These are phyloP conservation scores for Auxenochlorella protothecoides DNA, from an alignment of 139 green algal species.

Conservation along the genomic window DNA sequence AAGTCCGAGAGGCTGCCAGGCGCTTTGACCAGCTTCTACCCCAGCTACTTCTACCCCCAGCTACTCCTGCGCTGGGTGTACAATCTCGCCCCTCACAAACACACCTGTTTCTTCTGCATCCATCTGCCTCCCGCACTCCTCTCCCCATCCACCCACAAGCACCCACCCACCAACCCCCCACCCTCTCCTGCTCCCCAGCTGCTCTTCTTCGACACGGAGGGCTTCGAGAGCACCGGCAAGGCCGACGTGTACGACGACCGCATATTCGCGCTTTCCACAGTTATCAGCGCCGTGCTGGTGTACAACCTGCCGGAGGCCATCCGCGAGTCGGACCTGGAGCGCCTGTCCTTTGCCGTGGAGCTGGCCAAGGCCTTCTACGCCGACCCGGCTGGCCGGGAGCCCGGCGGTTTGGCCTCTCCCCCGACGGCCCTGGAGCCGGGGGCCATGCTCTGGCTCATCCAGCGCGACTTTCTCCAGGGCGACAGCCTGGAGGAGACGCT, in stretches of 20 bases:
- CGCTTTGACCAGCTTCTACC: too few species aligned
- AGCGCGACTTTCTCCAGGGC: conserved; percentile 84
- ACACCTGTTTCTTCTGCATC: too few species aligned
- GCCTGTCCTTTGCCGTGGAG: conserved; percentile 86
- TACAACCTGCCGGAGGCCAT: conserved; percentile 91
- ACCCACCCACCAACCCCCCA: too few species aligned
- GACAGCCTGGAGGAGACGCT: conserved; percentile 60
- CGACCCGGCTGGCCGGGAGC: not conserved
- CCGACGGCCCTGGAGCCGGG: conserved; percentile 22
- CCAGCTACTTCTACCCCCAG: too few species aligned
- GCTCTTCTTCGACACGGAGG: conserved; percentile 89
- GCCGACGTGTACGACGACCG: conserved; percentile 86
- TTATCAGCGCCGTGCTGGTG: conserved; percentile 61
- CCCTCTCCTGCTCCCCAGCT: conserved; percentile 21
- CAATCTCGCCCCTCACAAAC: too few species aligned
- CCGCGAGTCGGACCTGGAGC: conserved; percentile 75
- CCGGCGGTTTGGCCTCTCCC: not conserved
- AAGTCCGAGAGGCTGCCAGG: too few species aligned
- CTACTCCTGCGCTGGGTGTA: too few species aligned
- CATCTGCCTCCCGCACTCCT: too few species aligned
- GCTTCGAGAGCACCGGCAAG: conserved; percentile 84
- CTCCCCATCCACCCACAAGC: too few species aligned
- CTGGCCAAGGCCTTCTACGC: conserved; percentile 63
- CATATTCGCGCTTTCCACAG: conserved; percentile 79
- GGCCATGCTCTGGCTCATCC: conserved; percentile 87